Evolutionary conservation across 306 rosid genomes (phyloP).

Genomic region (Glycine soja): DNA sequence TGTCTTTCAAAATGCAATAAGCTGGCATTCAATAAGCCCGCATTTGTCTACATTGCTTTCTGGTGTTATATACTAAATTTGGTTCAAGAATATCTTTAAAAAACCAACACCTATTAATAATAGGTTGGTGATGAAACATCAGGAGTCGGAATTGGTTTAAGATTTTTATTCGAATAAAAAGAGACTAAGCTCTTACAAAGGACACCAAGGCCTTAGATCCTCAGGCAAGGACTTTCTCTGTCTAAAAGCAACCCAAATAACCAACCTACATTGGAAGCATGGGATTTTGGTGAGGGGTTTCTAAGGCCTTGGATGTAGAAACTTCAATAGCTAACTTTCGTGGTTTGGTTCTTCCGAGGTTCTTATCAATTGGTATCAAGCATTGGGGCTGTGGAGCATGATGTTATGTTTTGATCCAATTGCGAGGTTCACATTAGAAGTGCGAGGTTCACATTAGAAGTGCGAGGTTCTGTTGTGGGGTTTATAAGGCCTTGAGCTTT

Average conservation of each 20-base stretch:
- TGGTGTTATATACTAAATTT: not conserved
- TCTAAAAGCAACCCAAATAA: not conserved
- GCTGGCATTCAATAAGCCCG: not conserved
- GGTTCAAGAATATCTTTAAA: not conserved
- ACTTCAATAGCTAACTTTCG: too few relatives aligned
- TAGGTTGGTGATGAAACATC: conserved; percentile 12
- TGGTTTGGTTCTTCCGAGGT: too few relatives aligned
- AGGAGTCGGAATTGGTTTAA: not conserved
- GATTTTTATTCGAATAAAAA: not conserved
- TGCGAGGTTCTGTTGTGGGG: too few relatives aligned
- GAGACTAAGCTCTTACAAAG: not conserved
- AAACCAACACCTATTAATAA: conserved; percentile 16
- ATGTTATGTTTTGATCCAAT: not conserved
- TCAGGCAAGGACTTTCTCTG: conserved; percentile 3
- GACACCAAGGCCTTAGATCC: not conserved
- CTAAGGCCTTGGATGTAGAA: too few relatives aligned
- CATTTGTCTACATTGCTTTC: conserved; percentile 10
- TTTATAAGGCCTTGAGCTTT: too few relatives aligned
- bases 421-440: not conserved
- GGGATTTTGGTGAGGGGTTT: too few relatives aligned
- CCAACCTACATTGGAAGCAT: too few relatives aligned
- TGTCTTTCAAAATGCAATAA: conserved; percentile 17
- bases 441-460: not conserved
- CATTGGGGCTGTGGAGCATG: too few relatives aligned
- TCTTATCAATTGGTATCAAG: too few relatives aligned